These are phyloP conservation scores for Lasiodiplodia gonubiensis DNA, from an alignment of 2,329 filamentous ascomycete species.

Conservation along the genomic window DNA sequence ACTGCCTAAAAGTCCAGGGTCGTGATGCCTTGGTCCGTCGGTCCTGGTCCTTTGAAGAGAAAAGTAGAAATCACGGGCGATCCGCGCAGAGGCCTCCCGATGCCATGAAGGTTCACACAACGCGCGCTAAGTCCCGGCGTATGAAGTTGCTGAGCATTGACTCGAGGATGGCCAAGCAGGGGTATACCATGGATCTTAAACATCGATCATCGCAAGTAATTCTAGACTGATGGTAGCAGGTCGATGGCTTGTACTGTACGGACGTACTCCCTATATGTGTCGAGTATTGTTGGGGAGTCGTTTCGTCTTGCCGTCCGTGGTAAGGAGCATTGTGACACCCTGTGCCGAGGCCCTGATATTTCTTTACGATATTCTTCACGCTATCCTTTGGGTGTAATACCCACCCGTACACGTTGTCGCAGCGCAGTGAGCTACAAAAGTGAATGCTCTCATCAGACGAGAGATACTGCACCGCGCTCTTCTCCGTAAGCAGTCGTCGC, in stretches of 20 bases:
- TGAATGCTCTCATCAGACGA: not conserved
- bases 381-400: too few species aligned
- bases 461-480: too few species aligned
- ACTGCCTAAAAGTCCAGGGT: not conserved
- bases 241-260: too few species aligned
- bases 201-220: not conserved
- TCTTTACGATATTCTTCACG: too few species aligned
- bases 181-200: not conserved
- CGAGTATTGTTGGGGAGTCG: too few species aligned
- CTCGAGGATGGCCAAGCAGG: not conserved
- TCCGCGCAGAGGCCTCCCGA: not conserved
- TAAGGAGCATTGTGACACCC: too few species aligned
- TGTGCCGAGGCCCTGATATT: too few species aligned
- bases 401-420: too few species aligned
- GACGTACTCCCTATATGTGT: too few species aligned
- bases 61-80: not conserved
- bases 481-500: too few species aligned
- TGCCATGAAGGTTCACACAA: not conserved
- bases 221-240: not conserved
- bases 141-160: not conserved
- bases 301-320: too few species aligned
- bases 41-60: not conserved
- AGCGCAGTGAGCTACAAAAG: not conserved
- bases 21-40: too few species aligned
- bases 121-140: not conserved